Base-by-base conservation (phyloP, 1,139 yeast species). In the Lodderomyces beijingensis region DNA sequence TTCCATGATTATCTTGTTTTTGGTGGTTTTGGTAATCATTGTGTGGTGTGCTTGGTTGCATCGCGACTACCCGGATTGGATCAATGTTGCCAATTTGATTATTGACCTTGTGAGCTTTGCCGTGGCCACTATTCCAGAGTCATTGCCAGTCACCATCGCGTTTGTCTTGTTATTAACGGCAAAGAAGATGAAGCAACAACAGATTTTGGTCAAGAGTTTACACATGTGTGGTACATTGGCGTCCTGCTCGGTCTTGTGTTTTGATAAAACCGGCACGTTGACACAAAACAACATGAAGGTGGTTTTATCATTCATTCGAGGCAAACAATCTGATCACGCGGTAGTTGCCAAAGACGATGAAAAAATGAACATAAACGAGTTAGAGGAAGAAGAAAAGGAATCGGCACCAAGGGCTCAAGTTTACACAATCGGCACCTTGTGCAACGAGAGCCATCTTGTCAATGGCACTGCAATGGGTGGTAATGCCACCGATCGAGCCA, bases 401-500 rank as follows among this genome's bases (percentile, higher is more conserved):
- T 24, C 76, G 41, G 98, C 89, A 22, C 10, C 34, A 6, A 30
- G 27, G 6, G 32, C 11, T 12, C 44, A 27, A 16, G 25, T 37
- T 34, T 31, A 21, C 20, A 39, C 60, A 3, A 42, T 62, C 16
- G 53, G 68, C 15, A 45, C 53, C 9, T 44, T 72, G 16, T 72
- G 77, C 43, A 72, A 68, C 37, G 70, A 64, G 31, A 62, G 70
- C 16, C 30, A 29, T 9, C 19, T 43, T 7, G 37, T 33, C 15
- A 40, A 37, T 23, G 39, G 38, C 15, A 23, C 30, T 5, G 27
- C 39, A 5, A 48, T 63, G 25, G 57, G 53, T 26, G 74, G 76
- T 12, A 70, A 72, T 49, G 76, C 76, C 4, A 72, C 77, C 2
- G 77, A 72, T 42, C 59, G 59, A 32, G 74, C 77, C 4, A 50